A percentile compares a stretch with the other conserved stretches of the same genome.
These are phyloP conservation scores for Moesziomyces sp. DNA, from an alignment of 1,284 basidiomycete genomes.

Conservation along the genomic window DNA sequence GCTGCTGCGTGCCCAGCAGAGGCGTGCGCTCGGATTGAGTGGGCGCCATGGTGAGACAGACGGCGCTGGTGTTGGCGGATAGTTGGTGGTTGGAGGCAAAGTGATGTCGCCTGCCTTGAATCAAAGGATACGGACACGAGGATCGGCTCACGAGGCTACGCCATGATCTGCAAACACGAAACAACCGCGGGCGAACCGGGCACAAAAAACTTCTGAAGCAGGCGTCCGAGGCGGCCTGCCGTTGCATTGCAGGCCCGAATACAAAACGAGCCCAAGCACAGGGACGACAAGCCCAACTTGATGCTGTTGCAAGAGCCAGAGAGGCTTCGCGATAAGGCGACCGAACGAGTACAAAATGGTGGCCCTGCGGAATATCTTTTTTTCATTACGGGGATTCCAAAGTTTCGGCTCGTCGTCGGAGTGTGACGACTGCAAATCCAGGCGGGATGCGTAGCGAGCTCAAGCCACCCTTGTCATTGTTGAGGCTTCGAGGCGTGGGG, in stretches of 20 bases:
- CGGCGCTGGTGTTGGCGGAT: not conserved
- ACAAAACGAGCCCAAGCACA: too few relatives aligned
- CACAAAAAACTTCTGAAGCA: not conserved
- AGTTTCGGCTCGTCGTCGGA: not conserved
- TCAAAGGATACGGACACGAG: too few relatives aligned
- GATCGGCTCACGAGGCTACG: too few relatives aligned
- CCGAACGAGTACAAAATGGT: not conserved
- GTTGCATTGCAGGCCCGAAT: not conserved
- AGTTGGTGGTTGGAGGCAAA: conserved; percentile 13
- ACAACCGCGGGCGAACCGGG: not conserved
- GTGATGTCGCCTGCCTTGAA: too few relatives aligned
- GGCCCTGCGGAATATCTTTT: not conserved
- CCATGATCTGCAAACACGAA: not conserved
- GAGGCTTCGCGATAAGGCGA: not conserved
- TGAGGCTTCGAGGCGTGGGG: not conserved
- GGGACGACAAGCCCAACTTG: too few relatives aligned
- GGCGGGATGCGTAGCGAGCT: not conserved
- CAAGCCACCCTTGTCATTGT: not conserved
- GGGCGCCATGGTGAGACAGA: conserved; percentile 22
- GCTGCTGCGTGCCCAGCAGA: conserved; percentile 39
- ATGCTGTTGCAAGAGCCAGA: too few relatives aligned
- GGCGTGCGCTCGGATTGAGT: conserved; percentile 51
- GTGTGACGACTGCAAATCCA: not conserved
- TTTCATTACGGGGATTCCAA: not conserved
- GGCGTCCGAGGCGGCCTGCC: not conserved